A percentile compares a stretch with the other conserved stretches of the same genome.
Conservation (phyloP, 2,329 filamentous ascomycete genomes). For the Talaromyces sp. region DNA sequence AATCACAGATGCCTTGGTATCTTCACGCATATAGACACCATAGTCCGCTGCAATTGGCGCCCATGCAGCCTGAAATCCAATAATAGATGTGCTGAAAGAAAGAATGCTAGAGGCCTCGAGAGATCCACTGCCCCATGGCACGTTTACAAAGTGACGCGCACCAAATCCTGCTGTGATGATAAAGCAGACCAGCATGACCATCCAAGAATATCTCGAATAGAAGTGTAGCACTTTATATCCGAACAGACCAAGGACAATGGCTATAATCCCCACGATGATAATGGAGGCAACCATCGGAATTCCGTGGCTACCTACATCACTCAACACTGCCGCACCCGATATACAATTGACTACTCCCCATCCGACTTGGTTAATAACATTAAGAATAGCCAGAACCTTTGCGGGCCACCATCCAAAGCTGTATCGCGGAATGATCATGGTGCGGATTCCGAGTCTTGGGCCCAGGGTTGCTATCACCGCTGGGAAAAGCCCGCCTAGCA, state of each 20-base stretch:
- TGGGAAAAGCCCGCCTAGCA: neutral
- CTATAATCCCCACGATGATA: neutral
- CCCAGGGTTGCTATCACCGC: neutral
- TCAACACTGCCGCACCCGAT: neutral
- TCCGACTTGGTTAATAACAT: neutral
- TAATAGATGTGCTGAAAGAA: conserved; percentile 4
- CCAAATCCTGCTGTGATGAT: neutral
- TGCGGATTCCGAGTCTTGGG: neutral
- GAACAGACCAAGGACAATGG: neutral
- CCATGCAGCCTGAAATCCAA: conserved; percentile 4
- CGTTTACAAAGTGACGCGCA: conserved; percentile 1
- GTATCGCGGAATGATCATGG: neutral
- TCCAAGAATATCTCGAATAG: conserved; percentile 1
- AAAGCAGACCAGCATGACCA: conserved; percentile 1
- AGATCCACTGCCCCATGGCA: neutral
- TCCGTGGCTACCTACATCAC: neutral
- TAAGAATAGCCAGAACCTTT: neutral
- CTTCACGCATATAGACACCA: neutral
- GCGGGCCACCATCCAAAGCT: neutral
- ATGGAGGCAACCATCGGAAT: neutral
- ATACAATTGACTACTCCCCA: neutral
- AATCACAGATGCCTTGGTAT: neutral
- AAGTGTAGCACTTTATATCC: neutral
- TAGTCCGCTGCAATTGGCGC: neutral
- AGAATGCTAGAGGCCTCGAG: neutral